These are phyloP conservation scores for Karstenula rhodostoma DNA, from an alignment of 2,329 filamentous ascomycete species.

Conservation along the genomic window DNA sequence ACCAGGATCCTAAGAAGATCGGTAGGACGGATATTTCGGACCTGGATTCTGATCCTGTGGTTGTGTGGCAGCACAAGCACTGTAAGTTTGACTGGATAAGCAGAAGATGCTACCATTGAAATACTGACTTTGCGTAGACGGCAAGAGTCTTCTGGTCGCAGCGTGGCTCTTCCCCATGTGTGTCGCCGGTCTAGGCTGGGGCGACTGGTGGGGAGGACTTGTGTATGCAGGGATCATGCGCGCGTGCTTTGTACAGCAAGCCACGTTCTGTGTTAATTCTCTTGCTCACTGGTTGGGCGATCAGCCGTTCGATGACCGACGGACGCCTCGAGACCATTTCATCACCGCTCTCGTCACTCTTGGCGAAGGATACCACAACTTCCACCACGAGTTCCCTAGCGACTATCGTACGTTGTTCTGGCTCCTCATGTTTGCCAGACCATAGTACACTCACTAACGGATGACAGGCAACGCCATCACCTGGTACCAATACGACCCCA, in stretches of 20 bases:
- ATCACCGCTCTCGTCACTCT: slow-evolving; percentile 51
- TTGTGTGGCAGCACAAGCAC: slow-evolving; percentile 58
- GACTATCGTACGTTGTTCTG: slow-evolving; percentile 45
- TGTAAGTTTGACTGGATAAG: slow-evolving; percentile 25
- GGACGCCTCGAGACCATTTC: slow-evolving; percentile 48
- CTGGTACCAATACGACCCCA: slow-evolving; percentile 52
- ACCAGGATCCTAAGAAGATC: slow-evolving; percentile 59
- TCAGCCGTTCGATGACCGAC: slow-evolving; percentile 52
- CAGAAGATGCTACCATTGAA: neutral
- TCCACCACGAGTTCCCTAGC: slow-evolving; percentile 52
- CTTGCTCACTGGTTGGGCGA: slow-evolving; percentile 62
- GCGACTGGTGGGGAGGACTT: slow-evolving; percentile 57
- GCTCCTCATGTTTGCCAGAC: neutral
- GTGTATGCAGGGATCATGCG: slow-evolving; percentile 59
- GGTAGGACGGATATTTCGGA: slow-evolving; percentile 60
- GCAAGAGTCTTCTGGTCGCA: slow-evolving; percentile 53
- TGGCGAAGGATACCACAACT: slow-evolving; percentile 54
- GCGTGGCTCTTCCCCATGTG: slow-evolving; percentile 54
- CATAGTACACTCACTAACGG: neutral
- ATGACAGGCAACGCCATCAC: slow-evolving; percentile 46
- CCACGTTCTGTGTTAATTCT: slow-evolving; percentile 62
- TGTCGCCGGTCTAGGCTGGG: slow-evolving; percentile 57
- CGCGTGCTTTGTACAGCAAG: slow-evolving; percentile 60
- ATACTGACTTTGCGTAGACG: slow-evolving; percentile 25
- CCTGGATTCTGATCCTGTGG: slow-evolving; percentile 58